These are phyloP conservation scores for Didymella sp. DNA, from an alignment of 2,329 filamentous ascomycete genomes.

Conservation along the genomic window DNA sequence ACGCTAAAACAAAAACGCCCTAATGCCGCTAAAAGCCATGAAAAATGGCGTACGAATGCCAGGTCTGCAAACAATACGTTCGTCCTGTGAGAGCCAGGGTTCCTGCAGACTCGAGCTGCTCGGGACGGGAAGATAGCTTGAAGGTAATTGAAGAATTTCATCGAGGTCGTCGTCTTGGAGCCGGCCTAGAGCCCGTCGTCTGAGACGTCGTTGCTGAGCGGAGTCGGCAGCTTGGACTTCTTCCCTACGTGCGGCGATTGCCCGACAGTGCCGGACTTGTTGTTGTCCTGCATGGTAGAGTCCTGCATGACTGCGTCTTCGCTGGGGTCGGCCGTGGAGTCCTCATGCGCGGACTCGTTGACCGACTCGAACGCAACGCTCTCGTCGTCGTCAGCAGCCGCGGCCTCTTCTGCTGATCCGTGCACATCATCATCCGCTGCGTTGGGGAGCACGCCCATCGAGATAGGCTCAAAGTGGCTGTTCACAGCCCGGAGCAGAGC, in stretches of 20 bases:
- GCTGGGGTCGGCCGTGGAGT: neutral
- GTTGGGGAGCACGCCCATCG: neutral
- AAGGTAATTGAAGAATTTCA: neutral
- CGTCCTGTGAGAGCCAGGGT: neutral
- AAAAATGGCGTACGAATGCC: too few relatives aligned
- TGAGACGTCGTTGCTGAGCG: too few relatives aligned
- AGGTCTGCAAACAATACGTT: too few relatives aligned
- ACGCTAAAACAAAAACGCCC: too few relatives aligned
- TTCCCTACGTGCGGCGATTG: too few relatives aligned
- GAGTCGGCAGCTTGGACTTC: too few relatives aligned
- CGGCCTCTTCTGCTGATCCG: neutral
- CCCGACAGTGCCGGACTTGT: too few relatives aligned
- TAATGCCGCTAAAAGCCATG: too few relatives aligned
- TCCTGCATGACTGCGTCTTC: neutral
- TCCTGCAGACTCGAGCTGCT: neutral
- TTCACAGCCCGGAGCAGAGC: slow-evolving; percentile 26
- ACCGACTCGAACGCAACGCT: slow-evolving; percentile 14
- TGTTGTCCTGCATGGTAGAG: too few relatives aligned
- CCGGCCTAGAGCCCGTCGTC: slow-evolving; percentile 14
- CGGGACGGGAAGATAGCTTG: neutral
- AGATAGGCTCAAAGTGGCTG: slow-evolving; percentile 32
- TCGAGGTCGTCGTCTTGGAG: neutral
- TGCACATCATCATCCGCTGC: too few relatives aligned
- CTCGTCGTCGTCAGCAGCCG: slow-evolving; percentile 4
- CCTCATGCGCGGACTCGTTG: neutral